A percentile compares a stretch with the other conserved stretches of the same genome.
phyloP scores from a whole-genome alignment of 306 rosid species.

The Lathyrus sativus region DNA sequence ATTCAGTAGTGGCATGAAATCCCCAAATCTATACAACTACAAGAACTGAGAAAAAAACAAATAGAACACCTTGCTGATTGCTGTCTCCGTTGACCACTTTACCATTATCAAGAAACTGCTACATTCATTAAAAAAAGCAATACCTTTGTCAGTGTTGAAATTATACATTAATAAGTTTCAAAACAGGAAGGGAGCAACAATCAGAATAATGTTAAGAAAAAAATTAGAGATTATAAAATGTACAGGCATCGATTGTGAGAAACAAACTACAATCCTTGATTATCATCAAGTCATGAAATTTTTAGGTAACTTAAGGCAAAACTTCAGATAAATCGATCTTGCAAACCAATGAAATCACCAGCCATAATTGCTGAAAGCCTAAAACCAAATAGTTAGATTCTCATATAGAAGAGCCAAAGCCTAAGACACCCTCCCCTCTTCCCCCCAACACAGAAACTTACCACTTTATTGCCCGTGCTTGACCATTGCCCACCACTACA shows the following conservation, averaged over 20 bases:
- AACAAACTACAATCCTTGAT: conserved; percentile 9
- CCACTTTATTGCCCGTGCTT: conserved; percentile 41
- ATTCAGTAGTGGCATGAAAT: conserved; percentile 9
- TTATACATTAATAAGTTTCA: conserved; percentile 11
- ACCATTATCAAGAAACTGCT: conserved; percentile 47
- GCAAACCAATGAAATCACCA: conserved; percentile 30
- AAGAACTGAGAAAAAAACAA: neutral
- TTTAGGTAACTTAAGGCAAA: conserved; percentile 12
- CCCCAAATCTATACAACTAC: conserved; percentile 14
- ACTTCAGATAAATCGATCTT: conserved; percentile 17
- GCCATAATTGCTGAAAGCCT: conserved; percentile 11
- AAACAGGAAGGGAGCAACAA: conserved; percentile 5
- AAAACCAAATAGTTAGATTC: conserved; percentile 26
- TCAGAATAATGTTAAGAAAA: conserved; percentile 12
- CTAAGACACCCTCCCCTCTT: conserved; percentile 6
- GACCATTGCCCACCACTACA: conserved; percentile 41
- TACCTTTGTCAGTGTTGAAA: conserved; percentile 28
- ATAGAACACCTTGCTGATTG: conserved; percentile 57
- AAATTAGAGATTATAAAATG: conserved; percentile 12
- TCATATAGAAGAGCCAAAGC: neutral
- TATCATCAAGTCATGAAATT: conserved; percentile 25
- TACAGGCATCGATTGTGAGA: conserved; percentile 12
- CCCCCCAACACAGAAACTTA: conserved; percentile 45
- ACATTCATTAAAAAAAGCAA: conserved; percentile 41
- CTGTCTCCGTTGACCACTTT: conserved; percentile 47